phyloP scores from a whole-genome alignment of 768 basidiomycete species.

The Amanita muscaria region DNA sequence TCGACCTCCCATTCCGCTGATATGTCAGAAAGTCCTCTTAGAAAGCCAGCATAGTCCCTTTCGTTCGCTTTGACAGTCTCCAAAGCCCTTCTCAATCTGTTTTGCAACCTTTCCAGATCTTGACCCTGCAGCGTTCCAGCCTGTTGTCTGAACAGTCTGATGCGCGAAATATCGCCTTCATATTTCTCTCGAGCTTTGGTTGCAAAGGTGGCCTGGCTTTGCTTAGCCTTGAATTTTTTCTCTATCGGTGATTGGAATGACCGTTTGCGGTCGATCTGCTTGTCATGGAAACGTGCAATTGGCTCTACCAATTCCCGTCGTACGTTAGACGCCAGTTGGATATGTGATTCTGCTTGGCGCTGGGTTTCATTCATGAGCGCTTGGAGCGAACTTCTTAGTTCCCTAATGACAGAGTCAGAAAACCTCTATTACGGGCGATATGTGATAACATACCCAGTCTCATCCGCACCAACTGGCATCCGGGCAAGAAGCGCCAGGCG shows the following conservation, averaged over 20 bases:
- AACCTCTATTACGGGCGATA: not conserved
- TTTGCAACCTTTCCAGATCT: conserved; percentile 79
- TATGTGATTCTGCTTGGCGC: conserved; percentile 63
- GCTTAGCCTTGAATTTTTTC: conserved; percentile 83
- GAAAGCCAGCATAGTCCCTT: conserved; percentile 79
- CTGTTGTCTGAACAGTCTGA: conserved; percentile 88
- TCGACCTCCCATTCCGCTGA: conserved; percentile 79
- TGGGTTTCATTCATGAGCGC: conserved; percentile 79
- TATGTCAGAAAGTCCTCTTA: conserved; percentile 65
- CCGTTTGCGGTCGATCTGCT: conserved; percentile 84
- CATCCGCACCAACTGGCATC: conserved; percentile 69
- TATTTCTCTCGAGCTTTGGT: conserved; percentile 89
- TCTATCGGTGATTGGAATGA: conserved; percentile 83
- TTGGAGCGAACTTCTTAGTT: conserved; percentile 73
- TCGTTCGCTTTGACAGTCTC: conserved; percentile 88
- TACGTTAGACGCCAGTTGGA: conserved; percentile 63
- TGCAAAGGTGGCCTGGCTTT: conserved; percentile 79
- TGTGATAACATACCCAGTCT: conserved; percentile 67
- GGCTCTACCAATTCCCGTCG: conserved; percentile 35
- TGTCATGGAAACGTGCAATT: conserved; percentile 65
- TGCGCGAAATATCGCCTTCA: conserved; percentile 83
- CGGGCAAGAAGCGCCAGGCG: conserved; percentile 74
- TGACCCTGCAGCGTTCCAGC: conserved; percentile 49
- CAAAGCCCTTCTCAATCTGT: conserved; percentile 75
- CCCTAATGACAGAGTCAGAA: conserved; percentile 34